Conservation (phyloP, 805 yeast genomes). For the Schizosaccharomyces cryophilus region DNA sequence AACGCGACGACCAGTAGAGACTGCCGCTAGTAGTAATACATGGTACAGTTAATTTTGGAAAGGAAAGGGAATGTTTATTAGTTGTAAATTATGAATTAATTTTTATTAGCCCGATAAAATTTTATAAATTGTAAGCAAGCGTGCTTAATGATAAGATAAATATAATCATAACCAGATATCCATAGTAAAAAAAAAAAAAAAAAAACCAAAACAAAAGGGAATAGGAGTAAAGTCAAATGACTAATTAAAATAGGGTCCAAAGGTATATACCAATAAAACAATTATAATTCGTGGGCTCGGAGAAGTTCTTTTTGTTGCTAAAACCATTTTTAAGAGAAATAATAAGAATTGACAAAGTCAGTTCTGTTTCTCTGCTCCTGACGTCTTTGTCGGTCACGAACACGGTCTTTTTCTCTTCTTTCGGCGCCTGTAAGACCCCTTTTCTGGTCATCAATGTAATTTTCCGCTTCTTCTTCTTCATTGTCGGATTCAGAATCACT, state of each 20-base stretch:
- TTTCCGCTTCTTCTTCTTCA: not conserved
- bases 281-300: too few species aligned
- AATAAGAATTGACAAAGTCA: not conserved
- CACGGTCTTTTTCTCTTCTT: not conserved
- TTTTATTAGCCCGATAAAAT: too few species aligned
- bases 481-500: not conserved
- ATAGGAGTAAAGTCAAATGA: too few species aligned
- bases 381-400: not conserved
- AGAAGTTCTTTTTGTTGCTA: not conserved
- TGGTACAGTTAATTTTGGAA: not conserved
- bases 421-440: not conserved
- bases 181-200: too few species aligned
- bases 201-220: too few species aligned
- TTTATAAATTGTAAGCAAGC: too few species aligned
- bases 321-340: not conserved
- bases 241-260: too few species aligned
- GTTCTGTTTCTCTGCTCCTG: not conserved
- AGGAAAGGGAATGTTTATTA: not conserved
- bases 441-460: not conserved
- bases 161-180: too few species aligned
- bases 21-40: not conserved
- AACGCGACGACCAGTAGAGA: conserved; percentile 12
- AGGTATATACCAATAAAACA: too few species aligned
- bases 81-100: too few species aligned
- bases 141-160: too few species aligned